Percentiles rank a stretch among this genome's conserved stretches.
Evolutionary conservation across 2,329 filamentous ascomycete genomes (phyloP).

Genomic region (Phoma herbarum): DNA sequence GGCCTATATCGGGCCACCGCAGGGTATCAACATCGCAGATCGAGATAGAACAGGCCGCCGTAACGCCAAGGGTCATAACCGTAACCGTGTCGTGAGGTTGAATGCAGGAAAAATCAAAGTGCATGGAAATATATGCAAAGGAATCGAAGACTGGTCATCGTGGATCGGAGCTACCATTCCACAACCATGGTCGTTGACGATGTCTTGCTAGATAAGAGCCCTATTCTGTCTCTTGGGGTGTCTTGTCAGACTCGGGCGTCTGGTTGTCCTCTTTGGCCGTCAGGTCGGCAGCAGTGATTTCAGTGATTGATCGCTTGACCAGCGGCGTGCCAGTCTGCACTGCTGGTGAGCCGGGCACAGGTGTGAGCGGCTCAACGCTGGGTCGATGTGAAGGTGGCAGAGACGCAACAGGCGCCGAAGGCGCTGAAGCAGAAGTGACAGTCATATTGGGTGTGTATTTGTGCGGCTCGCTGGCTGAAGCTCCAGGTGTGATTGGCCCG

Average conservation of each 20-base stretch:
- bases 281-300: constrained; percentile 25
- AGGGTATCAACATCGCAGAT: constrained; percentile 24
- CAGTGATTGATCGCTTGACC: constrained; percentile 29
- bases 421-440: constrained; percentile 23
- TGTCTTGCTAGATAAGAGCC: not conserved
- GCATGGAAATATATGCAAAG: constrained; percentile 14
- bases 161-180: not conserved
- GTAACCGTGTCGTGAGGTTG: constrained; percentile 12
- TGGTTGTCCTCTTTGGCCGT: constrained; percentile 23
- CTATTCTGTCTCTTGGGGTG: constrained; percentile 21
- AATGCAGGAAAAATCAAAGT: constrained; percentile 6
- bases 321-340: constrained; percentile 37
- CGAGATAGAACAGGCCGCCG: constrained; percentile 17
- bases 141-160: constrained; percentile 5
- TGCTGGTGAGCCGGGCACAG: constrained; percentile 47
- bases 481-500: constrained; percentile 13
- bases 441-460: constrained; percentile 43
- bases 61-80: constrained; percentile 18
- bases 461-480: constrained; percentile 32
- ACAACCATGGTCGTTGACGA: not conserved
- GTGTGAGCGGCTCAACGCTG: constrained; percentile 50
- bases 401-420: constrained; percentile 15
- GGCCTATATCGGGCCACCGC: constrained; percentile 12
- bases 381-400: constrained; percentile 37
- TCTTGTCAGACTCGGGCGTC: constrained; percentile 4